These are phyloP conservation scores for Laetiporus sulphureus DNA, from an alignment of 1,284 basidiomycete species.

Conservation along the genomic window DNA sequence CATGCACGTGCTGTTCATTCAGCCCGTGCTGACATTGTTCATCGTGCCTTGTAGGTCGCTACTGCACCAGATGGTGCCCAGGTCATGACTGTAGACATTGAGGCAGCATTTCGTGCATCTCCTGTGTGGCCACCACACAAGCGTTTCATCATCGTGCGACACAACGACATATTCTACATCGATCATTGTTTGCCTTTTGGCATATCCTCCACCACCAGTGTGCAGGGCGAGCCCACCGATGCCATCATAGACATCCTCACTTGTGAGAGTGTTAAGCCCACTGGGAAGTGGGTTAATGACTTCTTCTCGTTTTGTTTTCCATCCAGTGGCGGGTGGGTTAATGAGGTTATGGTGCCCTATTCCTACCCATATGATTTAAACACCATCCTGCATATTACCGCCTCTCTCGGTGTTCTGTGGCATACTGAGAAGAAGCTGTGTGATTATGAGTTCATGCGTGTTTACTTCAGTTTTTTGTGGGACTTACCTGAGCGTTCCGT, in stretches of 20 bases:
- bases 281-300: background rate
- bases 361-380: background rate
- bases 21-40: too few species aligned
- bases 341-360: background rate
- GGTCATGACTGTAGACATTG: background rate
- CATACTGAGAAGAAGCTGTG: background rate
- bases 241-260: background rate
- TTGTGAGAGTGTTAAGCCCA: background rate
- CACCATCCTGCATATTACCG: background rate
- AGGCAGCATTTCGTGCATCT: background rate
- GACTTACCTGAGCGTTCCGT: background rate
- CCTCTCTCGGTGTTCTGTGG: background rate
- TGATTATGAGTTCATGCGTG: background rate
- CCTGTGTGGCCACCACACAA: background rate
- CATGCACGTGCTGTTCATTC: too few species aligned
- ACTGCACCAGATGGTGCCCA: background rate
- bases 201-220: background rate
- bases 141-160: background rate
- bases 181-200: background rate
- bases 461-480: background rate
- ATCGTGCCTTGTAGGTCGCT: too few species aligned
- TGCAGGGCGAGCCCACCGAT: background rate
- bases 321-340: too few species aligned
- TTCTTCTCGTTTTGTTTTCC: background rate
- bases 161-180: background rate